Conservation (phyloP, 352 stramenopile genomes). For the Pythium pyrilobum region DNA sequence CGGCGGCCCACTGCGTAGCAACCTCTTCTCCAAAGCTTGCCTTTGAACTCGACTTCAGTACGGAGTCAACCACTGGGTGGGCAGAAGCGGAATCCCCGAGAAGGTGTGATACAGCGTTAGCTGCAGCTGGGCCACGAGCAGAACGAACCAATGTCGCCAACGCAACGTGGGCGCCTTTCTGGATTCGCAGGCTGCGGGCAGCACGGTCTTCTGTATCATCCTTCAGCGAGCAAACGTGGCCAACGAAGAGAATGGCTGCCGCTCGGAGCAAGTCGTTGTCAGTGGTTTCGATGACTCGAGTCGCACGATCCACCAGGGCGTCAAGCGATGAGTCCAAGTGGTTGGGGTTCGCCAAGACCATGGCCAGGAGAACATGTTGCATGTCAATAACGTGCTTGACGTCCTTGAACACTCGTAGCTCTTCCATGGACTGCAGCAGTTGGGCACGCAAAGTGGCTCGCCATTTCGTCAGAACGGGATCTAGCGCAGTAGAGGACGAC, state of each 20-base stretch:
- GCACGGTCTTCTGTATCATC: background rate
- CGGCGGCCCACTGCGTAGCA: slow-evolving; percentile 8
- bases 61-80: background rate
- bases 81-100: background rate
- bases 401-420: slow-evolving; percentile 11
- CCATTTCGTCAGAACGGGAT: background rate
- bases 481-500: background rate
- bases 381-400: background rate
- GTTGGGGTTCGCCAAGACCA: slow-evolving; percentile 1
- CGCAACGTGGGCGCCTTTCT: background rate
- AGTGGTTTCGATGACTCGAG: background rate
- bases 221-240: slow-evolving; percentile 3
- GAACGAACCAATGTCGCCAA: background rate
- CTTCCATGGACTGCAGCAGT: slow-evolving; percentile 7
- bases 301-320: background rate
- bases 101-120: background rate
- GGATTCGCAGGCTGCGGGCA: background rate
- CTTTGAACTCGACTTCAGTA: background rate
- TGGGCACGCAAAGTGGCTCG: background rate
- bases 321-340: background rate
- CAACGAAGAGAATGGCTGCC: slow-evolving; percentile 2
- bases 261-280: background rate
- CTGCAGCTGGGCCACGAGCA: background rate
- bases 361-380: slow-evolving; percentile 3
- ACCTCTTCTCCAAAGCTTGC: no score